Evolutionary conservation across 805 yeast genomes (phyloP), one percentile per base, ranked within the genome.

Genomic region (Wickerhamiella shivajii): DNA sequence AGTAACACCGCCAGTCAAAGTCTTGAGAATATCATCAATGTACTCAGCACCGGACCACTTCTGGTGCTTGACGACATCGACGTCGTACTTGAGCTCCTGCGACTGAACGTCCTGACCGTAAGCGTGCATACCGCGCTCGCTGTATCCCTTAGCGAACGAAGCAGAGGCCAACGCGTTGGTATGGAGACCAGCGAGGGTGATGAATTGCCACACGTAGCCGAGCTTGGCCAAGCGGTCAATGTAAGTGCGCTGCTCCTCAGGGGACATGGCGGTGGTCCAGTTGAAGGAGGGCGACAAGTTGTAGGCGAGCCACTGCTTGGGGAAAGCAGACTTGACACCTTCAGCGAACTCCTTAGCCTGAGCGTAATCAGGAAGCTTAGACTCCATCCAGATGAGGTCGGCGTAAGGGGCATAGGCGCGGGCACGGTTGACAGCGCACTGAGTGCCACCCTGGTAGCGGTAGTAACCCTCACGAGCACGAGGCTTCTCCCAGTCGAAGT

Each of bases 31-130:
- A 39, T 81, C 76, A 59, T 87, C 97, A 52, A 87, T 77, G 64
- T 83, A 85, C 61, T 81, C 93, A 19, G 97, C 97, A 55, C 97
- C 97, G 27, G 95, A 83, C 97, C 97, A 87, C 60, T 85, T 83
- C 61, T 87, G 97, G 60, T 87, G 97, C 67, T 84, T 87, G 43
- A 87, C 92, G 39, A 87, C 93, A 59, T 87, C 97, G 44, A 85
- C 94, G 44, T 81, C 85, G 39, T 65, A 66, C 49, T 76, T 81
- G 56, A 85, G 79, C 66, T 87, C 97, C 40, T 74, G 77, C 42
- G 74, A 71, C 64, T 87, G 97, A 40, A 87, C 76, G 44, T 64
- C 64, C 55, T 74, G 77, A 37, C 95, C 97, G 56, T 87, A 87
- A 6, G 96, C 96, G 61, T 76, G 77, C 97, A 87, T 87, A 46